phyloP scores from a whole-genome alignment of 805 yeast genomes.

The Grigorovia transvaalensis region DNA sequence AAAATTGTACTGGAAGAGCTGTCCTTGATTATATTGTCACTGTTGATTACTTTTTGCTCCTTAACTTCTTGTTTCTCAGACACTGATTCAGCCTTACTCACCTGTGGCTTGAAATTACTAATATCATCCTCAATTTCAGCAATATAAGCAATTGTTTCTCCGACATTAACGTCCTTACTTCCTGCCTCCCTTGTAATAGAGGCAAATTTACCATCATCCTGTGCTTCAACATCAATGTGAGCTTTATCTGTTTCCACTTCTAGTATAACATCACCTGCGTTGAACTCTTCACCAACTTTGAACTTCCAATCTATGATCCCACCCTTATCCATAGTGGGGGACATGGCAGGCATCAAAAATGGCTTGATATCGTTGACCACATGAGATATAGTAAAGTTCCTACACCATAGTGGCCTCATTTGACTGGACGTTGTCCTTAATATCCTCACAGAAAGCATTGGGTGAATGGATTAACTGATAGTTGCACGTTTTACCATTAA shows the following conservation, averaged over 20 bases:
- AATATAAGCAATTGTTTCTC: slow-evolving; percentile 76
- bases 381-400: background rate
- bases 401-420: background rate
- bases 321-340: slow-evolving; percentile 97
- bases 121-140: slow-evolving; percentile 88
- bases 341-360: slow-evolving; percentile 96
- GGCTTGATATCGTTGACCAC: slow-evolving; percentile 12
- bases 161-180: slow-evolving; percentile 70
- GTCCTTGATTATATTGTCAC: slow-evolving; percentile 4
- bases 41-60: slow-evolving; percentile 6
- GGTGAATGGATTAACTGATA: background rate
- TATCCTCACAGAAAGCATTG: background rate
- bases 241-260: slow-evolving; percentile 87
- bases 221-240: slow-evolving; percentile 75
- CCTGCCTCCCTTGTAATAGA: slow-evolving; percentile 64
- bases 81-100: background rate
- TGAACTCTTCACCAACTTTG: slow-evolving; percentile 62
- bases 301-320: slow-evolving; percentile 86
- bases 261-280: slow-evolving; percentile 71
- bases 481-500: too few species aligned
- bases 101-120: background rate
- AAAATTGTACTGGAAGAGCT: slow-evolving; percentile 32
- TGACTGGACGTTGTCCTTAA: background rate
- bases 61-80: slow-evolving; percentile 8
- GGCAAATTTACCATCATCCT: slow-evolving; percentile 83